A percentile compares a stretch with the other conserved stretches of the same genome.
phyloP scores from a whole-genome alignment of 78 protist species.

The Dictyostelium purpureum region DNA sequence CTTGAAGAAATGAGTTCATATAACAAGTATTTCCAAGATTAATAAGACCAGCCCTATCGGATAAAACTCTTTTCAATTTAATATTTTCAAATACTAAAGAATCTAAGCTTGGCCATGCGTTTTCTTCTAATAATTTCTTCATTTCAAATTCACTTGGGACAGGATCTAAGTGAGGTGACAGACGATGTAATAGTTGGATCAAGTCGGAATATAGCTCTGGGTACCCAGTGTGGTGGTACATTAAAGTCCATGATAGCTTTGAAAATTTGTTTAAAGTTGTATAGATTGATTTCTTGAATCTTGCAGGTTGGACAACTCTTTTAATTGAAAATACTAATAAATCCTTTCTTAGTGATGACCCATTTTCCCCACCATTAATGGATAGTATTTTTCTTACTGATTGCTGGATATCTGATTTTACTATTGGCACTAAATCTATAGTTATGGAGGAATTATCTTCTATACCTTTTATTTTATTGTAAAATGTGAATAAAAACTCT shows the following conservation, averaged over 20 bases:
- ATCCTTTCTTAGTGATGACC: no score
- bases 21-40: conserved; percentile 79
- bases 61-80: not conserved
- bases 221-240: conserved; percentile 33
- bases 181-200: not conserved
- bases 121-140: not conserved
- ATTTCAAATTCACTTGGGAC: conserved; percentile 20
- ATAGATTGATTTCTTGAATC: not conserved
- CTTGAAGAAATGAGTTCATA: conserved; percentile 70
- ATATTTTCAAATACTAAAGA: conserved; percentile 7
- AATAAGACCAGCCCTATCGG: conserved; percentile 28
- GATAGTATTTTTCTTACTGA: not conserved
- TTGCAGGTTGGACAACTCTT: not conserved
- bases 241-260: conserved; percentile 12
- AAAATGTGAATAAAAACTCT: not conserved
- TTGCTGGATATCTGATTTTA: not conserved
- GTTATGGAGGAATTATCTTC: not conserved
- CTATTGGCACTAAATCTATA: no score
- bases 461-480: not conserved
- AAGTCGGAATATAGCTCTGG: conserved; percentile 29
- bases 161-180: not conserved
- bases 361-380: no score
- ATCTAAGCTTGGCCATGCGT: conserved; percentile 11
- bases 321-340: conserved; percentile 9
- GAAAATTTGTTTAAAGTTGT: not conserved